Evolutionary conservation across 352 stramenopile species (phyloP), one percentile per base, ranked within the genome.

Genomic region (Phytophthora litchii): DNA sequence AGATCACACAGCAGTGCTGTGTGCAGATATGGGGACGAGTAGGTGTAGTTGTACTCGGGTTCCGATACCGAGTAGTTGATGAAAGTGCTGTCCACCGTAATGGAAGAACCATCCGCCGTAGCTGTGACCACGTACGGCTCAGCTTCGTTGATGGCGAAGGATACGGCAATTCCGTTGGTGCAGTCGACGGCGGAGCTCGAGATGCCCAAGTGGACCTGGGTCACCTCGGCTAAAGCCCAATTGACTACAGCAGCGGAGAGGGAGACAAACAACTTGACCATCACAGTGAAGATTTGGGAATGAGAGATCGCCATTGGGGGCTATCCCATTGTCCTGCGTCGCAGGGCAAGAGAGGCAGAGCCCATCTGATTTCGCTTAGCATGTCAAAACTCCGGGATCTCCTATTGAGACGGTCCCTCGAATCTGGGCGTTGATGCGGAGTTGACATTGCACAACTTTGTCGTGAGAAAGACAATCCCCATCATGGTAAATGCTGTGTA

Each of bases 1-100:
- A 83, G 52, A 21, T 76, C 48, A 21, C 76, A 86, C 21, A 86
- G 57, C 27, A 81, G 36, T 23, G 76, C 73, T 12, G 76, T 86
- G 50, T 86, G 76, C 36, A 86, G 57, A 31, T 67, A 71, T 9
- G 76, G 72, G 3, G 76, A 86, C 58, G 59, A 36, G 70, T 86
- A 86, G 17, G 56, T 70, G 66, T 81, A 81, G 42, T 79, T 77
- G 46, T 76, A 77, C 57, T 75, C 49, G n/a, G 67, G 48, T 27
- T 78, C 64, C 29, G 54, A 45, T 42, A 81, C 64, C 17, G 56
- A 64, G 59, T 75, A 79, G 31, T 61, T 77, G 41, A 63, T 51
- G 48, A 57, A 73, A 0, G 73, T 75, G 35, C 65, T 73, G n/a
- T 64, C 38, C 13, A 56, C 43, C 10, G 27, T 68, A 20, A 75